phyloP scores from a whole-genome alignment of 192 early-diverging fungal genomes.

The Anaeromyces robustus region DNA sequence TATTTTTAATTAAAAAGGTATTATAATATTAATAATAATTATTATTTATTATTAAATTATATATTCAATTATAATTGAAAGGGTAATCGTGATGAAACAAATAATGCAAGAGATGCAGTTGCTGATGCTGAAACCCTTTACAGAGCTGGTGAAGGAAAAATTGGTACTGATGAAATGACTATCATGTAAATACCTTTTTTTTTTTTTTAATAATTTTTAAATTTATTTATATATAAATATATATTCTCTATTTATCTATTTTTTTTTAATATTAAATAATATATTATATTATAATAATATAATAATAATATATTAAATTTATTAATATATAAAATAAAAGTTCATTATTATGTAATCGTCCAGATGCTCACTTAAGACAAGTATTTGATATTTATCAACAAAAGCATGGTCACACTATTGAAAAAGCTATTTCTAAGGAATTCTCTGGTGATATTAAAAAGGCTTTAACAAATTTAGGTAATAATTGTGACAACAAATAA shows the following conservation, averaged over 20 bases:
- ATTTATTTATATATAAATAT: not conserved
- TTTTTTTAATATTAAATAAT: not conserved
- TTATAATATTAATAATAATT: too few relatives aligned
- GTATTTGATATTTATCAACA: conserved; percentile 16
- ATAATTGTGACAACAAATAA: too few relatives aligned
- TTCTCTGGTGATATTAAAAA: conserved; percentile 24
- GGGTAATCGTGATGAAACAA: conserved; percentile 11
- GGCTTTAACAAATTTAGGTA: conserved; percentile 7
- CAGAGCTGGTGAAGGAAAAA: conserved; percentile 19
- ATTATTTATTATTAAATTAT: too few relatives aligned
- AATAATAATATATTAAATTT: too few relatives aligned
- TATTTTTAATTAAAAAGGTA: too few relatives aligned
- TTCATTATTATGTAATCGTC: not conserved
- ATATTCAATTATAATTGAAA: too few relatives aligned
- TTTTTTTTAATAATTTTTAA: conserved; percentile 2
- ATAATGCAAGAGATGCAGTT: conserved; percentile 7
- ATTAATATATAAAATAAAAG: not conserved
- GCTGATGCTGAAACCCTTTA: conserved; percentile 23
- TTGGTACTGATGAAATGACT: conserved; percentile 23
- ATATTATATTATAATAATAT: too few relatives aligned
- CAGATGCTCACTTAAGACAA: not conserved
- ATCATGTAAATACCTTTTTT: conserved; percentile 17
- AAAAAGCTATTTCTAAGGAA: conserved; percentile 23
- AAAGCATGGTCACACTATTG: conserved; percentile 15
- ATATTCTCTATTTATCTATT: too few relatives aligned